Percentiles rank a stretch among this genome's conserved stretches.
Evolutionary conservation across 177 flowering plant genomes (phyloP).

Genomic region (Tripterygium wilfordii): DNA sequence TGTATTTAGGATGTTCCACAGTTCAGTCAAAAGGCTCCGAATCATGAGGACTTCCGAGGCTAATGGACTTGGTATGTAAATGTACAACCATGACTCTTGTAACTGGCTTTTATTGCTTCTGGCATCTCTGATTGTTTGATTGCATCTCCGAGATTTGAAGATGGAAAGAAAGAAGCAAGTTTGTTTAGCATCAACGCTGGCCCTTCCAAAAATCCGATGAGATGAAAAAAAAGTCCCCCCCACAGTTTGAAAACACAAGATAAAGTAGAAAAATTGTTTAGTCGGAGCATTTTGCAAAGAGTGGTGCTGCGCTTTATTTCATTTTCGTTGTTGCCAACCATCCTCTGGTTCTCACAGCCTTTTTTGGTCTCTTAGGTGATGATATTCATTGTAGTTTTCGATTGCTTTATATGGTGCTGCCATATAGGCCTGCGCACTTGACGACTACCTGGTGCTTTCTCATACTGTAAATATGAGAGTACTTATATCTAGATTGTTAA

Average conservation of each 20-base stretch:
- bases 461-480: constrained; percentile 36
- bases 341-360: constrained; percentile 3
- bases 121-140: not conserved
- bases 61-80: constrained; percentile 64
- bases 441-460: constrained; percentile 17
- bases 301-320: constrained; percentile 7
- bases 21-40: constrained; percentile 71
- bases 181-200: constrained; percentile 13
- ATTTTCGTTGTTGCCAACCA: constrained; percentile 9
- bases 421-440: constrained; percentile 18
- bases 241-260: constrained; percentile 16
- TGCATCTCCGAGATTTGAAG: constrained; percentile 50
- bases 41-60: constrained; percentile 81
- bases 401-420: constrained; percentile 9
- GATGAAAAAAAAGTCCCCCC: constrained; percentile 4
- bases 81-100: no score
- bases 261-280: constrained; percentile 13
- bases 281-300: constrained; percentile 17
- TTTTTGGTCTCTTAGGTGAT: constrained; percentile 6
- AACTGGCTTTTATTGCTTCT: no score
- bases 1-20: constrained; percentile 63
- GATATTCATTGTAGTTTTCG: constrained; percentile 11
- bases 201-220: constrained; percentile 2
- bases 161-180: constrained; percentile 33
- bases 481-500: constrained; percentile 20